These are phyloP conservation scores for Limnomonas spitsbergensis DNA, from an alignment of 139 green algal genomes.

Conservation along the genomic window DNA sequence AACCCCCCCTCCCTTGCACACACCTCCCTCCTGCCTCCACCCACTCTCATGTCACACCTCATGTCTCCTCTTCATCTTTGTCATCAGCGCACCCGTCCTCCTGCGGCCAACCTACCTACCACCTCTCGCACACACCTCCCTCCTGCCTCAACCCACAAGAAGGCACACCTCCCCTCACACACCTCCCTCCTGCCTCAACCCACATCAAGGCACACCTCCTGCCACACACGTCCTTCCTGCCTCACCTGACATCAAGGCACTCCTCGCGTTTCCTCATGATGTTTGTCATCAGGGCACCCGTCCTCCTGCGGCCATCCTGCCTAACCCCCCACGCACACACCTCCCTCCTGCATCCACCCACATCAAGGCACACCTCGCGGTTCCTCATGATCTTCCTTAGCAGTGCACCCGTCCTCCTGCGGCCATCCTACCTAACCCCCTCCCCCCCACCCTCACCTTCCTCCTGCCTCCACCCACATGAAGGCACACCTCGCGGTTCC, in stretches of 20 bases:
- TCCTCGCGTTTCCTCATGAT: constrained; percentile 25
- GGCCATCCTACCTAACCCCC: too few species aligned
- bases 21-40: too few species aligned
- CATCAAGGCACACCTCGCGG: not conserved
- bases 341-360: not conserved
- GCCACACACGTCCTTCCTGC: not conserved
- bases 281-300: constrained; percentile 20
- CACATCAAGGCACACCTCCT: not conserved
- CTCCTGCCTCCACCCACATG: not conserved
- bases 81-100: too few species aligned
- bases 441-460: too few species aligned
- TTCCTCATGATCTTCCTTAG: too few species aligned
- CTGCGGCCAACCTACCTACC: too few species aligned
- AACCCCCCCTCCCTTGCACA: too few species aligned
- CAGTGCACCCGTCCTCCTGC: too few species aligned
- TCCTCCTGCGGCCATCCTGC: constrained; percentile 31
- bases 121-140: too few species aligned
- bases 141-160: not conserved
- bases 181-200: not conserved
- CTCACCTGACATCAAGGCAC: not conserved
- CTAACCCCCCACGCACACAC: too few species aligned
- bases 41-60: too few species aligned
- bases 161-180: constrained; percentile 1
- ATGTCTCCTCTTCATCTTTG: too few species aligned
- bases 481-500: not conserved